phyloP scores from a whole-genome alignment of 108 stramenopile genomes.

The Parmales sp. region DNA sequence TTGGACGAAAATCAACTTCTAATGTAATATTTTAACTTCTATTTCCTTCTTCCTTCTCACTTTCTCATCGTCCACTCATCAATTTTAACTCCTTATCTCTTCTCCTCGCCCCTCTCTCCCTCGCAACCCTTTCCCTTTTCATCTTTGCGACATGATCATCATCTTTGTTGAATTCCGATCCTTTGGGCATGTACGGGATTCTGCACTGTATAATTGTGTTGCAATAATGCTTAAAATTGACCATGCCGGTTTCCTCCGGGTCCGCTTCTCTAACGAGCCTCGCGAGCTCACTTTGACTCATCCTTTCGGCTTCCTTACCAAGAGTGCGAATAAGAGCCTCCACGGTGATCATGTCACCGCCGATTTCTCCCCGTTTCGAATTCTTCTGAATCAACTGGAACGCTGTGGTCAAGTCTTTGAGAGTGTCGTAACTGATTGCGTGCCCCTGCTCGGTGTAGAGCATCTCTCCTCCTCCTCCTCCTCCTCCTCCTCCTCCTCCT shows the following conservation, averaged over 20 bases:
- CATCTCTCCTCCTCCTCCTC: too few relatives aligned
- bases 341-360: not conserved
- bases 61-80: not conserved
- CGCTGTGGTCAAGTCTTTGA: not conserved
- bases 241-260: not conserved
- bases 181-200: not conserved
- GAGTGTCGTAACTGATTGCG: not conserved
- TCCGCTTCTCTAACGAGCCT: not conserved
- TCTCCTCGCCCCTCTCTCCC: not conserved
- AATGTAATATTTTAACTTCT: not conserved
- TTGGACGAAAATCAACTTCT: too few relatives aligned
- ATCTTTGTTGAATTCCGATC: not conserved
- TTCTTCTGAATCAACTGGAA: constrained; percentile 5
- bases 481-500: too few relatives aligned
- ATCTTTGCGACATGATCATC: not conserved
- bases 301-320: not conserved
- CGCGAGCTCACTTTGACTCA: not conserved
- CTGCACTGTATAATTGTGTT: not conserved
- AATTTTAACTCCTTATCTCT: not conserved
- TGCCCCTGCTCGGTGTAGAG: not conserved
- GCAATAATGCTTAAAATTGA: not conserved
- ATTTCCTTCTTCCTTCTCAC: not conserved
- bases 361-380: not conserved
- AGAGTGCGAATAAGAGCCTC: not conserved
- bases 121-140: not conserved